Evolutionary conservation across 805 yeast species (phyloP), one percentile per base, ranked within the genome.

Genomic region (Metschnikowia continentalis): DNA sequence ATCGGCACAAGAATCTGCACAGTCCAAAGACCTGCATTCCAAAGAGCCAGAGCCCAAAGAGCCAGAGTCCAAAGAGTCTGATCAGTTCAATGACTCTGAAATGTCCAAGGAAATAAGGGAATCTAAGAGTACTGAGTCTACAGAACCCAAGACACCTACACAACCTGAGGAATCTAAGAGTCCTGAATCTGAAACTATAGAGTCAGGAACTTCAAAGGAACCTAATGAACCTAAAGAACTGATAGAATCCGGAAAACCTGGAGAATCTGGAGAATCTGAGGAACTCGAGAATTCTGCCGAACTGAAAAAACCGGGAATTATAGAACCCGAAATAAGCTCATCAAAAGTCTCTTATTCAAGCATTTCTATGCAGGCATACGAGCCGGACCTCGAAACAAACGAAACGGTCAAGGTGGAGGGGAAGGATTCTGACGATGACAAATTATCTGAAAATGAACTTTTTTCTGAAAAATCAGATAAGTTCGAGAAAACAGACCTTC

Each of bases 331-430:
- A 5, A 6, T 15, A n/a, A 38, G 17, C 11, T 2, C 14, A 15
- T 6, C 10, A 15, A 26, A n/a, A 20, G 11, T 35, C 11, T 30
- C 10, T 17, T 15, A 26, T 11, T 17, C 44, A 15, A 30, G 23
- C 17, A 44, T 44, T 35, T 35, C 40, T 13, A 30, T 44, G 33
- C 47, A 44, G 35, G 47, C 40, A 5, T 44, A 44, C 41, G 47
- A 35, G 35, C 46, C 47, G 19, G 46, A 47, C 13, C 17, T 22
- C 6, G 14, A 19, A 15, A 11, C 32, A 30, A 15, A 17, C 11
- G 17, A 39, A 22, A 7, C 14, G 1, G 41, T 4, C 15, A n/a
- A 20, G 26, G 30, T n/a, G 7, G 41, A 38, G 13, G 6, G 8
- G 3, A 15, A 36, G 7, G 20, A 36, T 15, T n/a, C 20, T 1